Evolutionary conservation across 2,329 filamentous ascomycete genomes (phyloP).

Genomic region (Diaporthe sp.): DNA sequence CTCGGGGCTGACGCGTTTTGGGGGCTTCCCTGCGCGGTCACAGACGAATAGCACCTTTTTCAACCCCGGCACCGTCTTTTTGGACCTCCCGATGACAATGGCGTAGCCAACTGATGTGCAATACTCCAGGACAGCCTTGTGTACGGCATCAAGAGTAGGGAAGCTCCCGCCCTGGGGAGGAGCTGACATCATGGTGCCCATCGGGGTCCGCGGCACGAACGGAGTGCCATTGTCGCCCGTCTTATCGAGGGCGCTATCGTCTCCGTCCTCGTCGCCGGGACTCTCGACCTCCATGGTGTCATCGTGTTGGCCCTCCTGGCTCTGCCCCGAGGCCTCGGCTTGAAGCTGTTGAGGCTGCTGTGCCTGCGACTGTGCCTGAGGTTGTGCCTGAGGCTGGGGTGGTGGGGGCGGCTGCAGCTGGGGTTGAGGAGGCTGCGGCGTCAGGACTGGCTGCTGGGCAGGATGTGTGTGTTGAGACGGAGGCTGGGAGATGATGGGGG

Average conservation of each 20-base stretch:
- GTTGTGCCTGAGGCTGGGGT: slow-evolving; percentile 40
- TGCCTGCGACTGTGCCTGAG: slow-evolving; percentile 9
- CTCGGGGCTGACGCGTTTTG: slow-evolving; percentile 72
- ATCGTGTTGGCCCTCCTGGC: slow-evolving; percentile 56
- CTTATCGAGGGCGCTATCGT: slow-evolving; percentile 60
- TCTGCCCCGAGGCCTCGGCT: slow-evolving; percentile 45
- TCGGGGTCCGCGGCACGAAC: slow-evolving; percentile 65
- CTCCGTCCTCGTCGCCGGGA: slow-evolving; percentile 60
- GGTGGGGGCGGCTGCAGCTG: slow-evolving; percentile 40
- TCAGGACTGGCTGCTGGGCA: slow-evolving; percentile 40
- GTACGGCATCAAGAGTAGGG: slow-evolving; percentile 73
- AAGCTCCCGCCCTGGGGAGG: slow-evolving; percentile 75
- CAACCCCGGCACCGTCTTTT: slow-evolving; percentile 75
- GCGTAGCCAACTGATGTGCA: slow-evolving; percentile 77
- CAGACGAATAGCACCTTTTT: slow-evolving; percentile 78
- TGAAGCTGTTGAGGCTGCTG: slow-evolving; percentile 45
- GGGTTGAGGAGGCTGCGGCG: slow-evolving; percentile 40
- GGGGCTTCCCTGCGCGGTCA: slow-evolving; percentile 74
- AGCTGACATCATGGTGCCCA: slow-evolving; percentile 72
- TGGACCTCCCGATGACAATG: slow-evolving; percentile 76
- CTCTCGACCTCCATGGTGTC: slow-evolving; percentile 68
- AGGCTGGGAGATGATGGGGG: slow-evolving; percentile 57
- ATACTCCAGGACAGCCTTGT: slow-evolving; percentile 73
- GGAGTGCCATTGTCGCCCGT: slow-evolving; percentile 60
- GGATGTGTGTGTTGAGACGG: slow-evolving; percentile 42